Base-by-base conservation (phyloP, 2,329 filamentous ascomycete species). In the Aspergillus ruber region DNA sequence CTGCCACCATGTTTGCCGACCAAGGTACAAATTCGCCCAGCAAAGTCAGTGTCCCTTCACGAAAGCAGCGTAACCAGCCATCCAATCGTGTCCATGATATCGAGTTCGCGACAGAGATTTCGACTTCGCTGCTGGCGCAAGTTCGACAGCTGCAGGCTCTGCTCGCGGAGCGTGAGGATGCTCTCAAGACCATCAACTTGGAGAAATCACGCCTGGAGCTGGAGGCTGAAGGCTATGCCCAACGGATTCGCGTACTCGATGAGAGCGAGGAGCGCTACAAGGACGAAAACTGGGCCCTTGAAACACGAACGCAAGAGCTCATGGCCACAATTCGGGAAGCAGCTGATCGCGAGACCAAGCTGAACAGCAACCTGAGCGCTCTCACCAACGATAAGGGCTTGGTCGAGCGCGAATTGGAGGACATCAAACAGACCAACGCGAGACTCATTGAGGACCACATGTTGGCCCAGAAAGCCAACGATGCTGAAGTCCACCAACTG, bases 91-190 rank as follows among this genome's bases (percentile, higher is more conserved):
- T 95, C 10, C 90, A 97, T 65, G 93, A 98, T 62, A 95, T 98
- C 63, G 90, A 96, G 59, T 95, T 98, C 63, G 93, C 91, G n/a
- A 90, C 93, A 44, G 91, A 98, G 64, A 96, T 98, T 60, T 96
- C 90, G 63, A 95, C 89, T 5, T 95, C 90, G 2, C 77, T 98
- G 44, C 84, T 98, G 44, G 84, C 86, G n/a, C 93, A 97, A 71
- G 87, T 98, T 44, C 85, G 93, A 52, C 90, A 93, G 63, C 72
- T 98, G 46, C 93, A 98, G 67, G 79, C 84, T 2, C 76, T 95
- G 13, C 78, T 98, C 9, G 80, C 85, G 0, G 90, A 97, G 70
- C 87, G 89, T 56, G 93, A 98, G 54, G 90, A 95, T 45, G 79
- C 88, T 42, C 74, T 96, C 55, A 90, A 87, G 65, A 78, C 83